A percentile compares a stretch with the other conserved stretches of the same genome.
phyloP scores from a whole-genome alignment of 345 rosid species.

The Raphanus sativus region DNA sequence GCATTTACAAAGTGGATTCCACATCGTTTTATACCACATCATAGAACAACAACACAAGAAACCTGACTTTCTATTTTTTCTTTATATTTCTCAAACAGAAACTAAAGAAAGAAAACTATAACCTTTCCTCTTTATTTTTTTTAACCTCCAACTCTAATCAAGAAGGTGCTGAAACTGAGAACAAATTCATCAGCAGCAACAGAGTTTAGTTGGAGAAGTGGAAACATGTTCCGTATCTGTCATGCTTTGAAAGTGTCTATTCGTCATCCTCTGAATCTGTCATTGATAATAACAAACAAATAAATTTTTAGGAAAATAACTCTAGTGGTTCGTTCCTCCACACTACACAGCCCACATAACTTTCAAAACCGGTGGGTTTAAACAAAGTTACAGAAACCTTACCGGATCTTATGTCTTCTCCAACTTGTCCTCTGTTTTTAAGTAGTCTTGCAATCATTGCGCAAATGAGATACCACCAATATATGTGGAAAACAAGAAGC shows the following conservation, averaged over 20 bases:
- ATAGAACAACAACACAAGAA: background rate
- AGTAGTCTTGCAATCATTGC: conserved; percentile 82
- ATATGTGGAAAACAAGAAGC: conserved; percentile 87
- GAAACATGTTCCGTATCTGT: conserved; percentile 32
- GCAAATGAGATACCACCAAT: conserved; percentile 96
- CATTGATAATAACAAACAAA: conserved; percentile 15
- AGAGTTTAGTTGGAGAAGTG: conserved; percentile 30
- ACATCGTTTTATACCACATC: background rate
- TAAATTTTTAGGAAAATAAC: background rate
- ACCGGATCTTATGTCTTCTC: conserved; percentile 99
- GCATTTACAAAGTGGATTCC: background rate
- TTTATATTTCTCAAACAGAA: background rate
- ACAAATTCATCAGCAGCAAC: conserved; percentile 22
- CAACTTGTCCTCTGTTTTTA: conserved; percentile 85
- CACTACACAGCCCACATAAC: conserved; percentile 10
- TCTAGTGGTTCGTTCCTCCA: background rate
- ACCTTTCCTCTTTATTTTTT: background rate
- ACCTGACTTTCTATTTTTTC: background rate
- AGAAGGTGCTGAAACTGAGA: conserved; percentile 22
- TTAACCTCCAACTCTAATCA: conserved; percentile 25
- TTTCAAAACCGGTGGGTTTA: background rate
- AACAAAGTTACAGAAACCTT: conserved; percentile 28
- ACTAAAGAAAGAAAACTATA: conserved; percentile 7
- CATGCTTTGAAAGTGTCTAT: conserved; percentile 41
- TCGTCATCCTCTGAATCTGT: conserved; percentile 98